Conservation (phyloP, 805 yeast genomes). For the Ogataea naganishii region DNA sequence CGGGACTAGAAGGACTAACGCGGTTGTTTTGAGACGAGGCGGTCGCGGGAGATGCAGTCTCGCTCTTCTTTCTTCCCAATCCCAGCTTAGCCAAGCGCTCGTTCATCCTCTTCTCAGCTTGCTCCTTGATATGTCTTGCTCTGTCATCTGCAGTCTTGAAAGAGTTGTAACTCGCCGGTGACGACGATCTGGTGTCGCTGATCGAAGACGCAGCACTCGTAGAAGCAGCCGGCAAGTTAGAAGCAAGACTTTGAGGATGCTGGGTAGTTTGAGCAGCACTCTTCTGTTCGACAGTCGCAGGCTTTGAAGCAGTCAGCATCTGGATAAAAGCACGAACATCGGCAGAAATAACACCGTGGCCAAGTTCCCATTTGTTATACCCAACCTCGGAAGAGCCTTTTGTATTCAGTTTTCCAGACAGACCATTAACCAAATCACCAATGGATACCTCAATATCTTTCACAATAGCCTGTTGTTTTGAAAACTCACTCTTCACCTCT, state of each 20-base stretch:
- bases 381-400: constrained; percentile 33
- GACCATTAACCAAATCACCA: constrained; percentile 41
- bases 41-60: constrained; percentile 8
- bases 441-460: constrained; percentile 68
- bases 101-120: constrained; percentile 74
- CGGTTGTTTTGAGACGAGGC: constrained; percentile 3
- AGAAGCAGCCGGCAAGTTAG: constrained; percentile 7
- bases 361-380: constrained; percentile 71
- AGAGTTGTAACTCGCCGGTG: too few species aligned
- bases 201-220: constrained; percentile 11
- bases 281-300: constrained; percentile 7
- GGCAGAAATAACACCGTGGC: constrained; percentile 61
- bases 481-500: constrained; percentile 43
- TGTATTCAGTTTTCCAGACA: constrained; percentile 22
- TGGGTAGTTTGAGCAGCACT: constrained; percentile 2
- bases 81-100: constrained; percentile 80
- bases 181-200: constrained; percentile 14
- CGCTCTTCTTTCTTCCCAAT: constrained; percentile 31
- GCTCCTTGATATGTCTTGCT: constrained; percentile 75
- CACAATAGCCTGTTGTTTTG: constrained; percentile 50
- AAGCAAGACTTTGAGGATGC: constrained; percentile 4
- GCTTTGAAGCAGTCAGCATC: constrained; percentile 33
- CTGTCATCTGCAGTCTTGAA: constrained; percentile 54
- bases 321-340: constrained; percentile 55
- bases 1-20: constrained; percentile 3